Evolutionary conservation across 2,329 filamentous ascomycete species (phyloP), one percentile per base, ranked within the genome.

Genomic region (Metarhizium humberi): DNA sequence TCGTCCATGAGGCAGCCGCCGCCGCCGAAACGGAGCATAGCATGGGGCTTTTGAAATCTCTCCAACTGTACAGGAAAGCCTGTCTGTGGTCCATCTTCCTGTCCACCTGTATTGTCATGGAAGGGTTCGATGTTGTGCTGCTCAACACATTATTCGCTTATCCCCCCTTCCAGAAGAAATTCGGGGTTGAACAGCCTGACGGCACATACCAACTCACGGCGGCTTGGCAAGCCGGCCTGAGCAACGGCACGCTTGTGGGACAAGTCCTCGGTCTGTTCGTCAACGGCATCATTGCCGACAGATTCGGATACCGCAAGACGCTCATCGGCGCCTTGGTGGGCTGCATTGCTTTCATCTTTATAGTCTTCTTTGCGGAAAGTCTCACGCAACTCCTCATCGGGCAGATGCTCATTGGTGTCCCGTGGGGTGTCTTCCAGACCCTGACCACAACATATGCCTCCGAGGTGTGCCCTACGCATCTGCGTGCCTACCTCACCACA

Each of bases 141-240:
- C 64, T 77, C 49, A 64, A 61, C 40, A 72, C 69, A 38, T 71
- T 77, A 57, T 76, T 70, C 46, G 72, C 69, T 16, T 74, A 72
- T 59, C 70, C 61, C 1, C 70, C 62, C 18, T 77, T 71, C 57
- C 66, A 67, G 46, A 65, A 59, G 56, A 71, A 66, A 53, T 79
- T 74, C 55, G 75, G 75, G 8, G 57, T 62, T 0, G 53, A 61
- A 6, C 62, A 66, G 13, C 57, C 64, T 1, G 62, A 75, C 32
- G 74, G 71, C 1, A 65, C 59, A 0, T 78, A 78, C 56, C 66
- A 78, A 56, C 64, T 82, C 50, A 72, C 74, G 1, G 74, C 75
- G 2, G 66, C 72, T 0, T 82, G 79, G 79, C 78, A 81, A 62
- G 72, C 77, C 2, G 77, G 73, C 6, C 66, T 82, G 3, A 72